Conservation (phyloP, 1,284 basidiomycete species). For the Pseudozyma tsukubaensis region DNA sequence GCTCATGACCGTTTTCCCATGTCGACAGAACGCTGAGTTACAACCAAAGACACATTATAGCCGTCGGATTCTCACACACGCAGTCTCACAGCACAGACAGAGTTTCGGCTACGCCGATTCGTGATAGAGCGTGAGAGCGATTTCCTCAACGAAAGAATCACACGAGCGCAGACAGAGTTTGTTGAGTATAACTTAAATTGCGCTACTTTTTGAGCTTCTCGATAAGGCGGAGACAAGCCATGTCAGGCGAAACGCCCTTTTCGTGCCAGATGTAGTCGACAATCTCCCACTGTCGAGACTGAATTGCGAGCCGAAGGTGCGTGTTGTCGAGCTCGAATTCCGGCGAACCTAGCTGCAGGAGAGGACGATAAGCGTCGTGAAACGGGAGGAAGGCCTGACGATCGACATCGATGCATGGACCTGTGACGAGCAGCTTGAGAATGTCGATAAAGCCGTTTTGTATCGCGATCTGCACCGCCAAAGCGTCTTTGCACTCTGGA, state of each 20-base stretch:
- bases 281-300: slow-evolving; percentile 21
- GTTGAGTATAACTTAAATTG: too few species aligned
- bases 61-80: too few species aligned
- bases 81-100: too few species aligned
- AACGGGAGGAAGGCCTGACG: background rate
- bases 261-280: slow-evolving; percentile 49
- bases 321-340: slow-evolving; percentile 12
- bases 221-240: slow-evolving; percentile 31
- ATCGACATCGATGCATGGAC: slow-evolving; percentile 7
- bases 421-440: slow-evolving; percentile 25
- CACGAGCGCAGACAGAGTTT: too few species aligned
- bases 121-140: too few species aligned
- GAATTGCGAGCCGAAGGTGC: slow-evolving; percentile 30
- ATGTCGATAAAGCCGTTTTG: slow-evolving; percentile 21
- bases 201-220: slow-evolving; percentile 25
- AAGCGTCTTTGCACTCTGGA: slow-evolving; percentile 25
- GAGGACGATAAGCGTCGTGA: background rate
- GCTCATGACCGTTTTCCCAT: too few species aligned
- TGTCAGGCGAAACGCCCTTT: slow-evolving; percentile 31
- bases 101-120: too few species aligned
- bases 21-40: too few species aligned
- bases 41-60: too few species aligned
- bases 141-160: too few species aligned
- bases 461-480: slow-evolving; percentile 42
- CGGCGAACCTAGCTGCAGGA: background rate